Base-by-base conservation (phyloP, 352 stramenopile genomes). In the Globisporangium viniferum region DNA sequence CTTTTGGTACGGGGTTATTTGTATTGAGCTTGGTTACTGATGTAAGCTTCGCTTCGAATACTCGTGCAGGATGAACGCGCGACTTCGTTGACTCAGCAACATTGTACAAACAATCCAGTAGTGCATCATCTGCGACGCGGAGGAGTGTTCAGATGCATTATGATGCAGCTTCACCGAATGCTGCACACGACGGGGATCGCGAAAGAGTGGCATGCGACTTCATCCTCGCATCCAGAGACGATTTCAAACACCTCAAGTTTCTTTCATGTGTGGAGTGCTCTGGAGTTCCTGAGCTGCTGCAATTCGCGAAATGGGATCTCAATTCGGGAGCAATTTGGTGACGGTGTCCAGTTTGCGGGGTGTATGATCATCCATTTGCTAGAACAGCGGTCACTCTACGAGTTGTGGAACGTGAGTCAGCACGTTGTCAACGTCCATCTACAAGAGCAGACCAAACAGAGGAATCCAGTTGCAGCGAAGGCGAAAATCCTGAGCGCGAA, bases 251-350 rank as follows among this genome's bases (percentile, higher is more conserved):
- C 64, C 15, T 77, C 79, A 3, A 78, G 75, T 39, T 89, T 91
- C 35, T 91, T 82, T 51, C 73, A 86, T 44, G 82, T 91, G 1
- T 91, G 84, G 82, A 79, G 70, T 44, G 82, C 79, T 3, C 72
- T 92, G 22, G 82, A 92, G 65, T 92, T 88, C 63, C 58, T 89
- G 4, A 86, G 73, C 48, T 90, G 73, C 48, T 90, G 81, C 64
- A 74, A 70, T 20, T 41, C 71, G 66, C 27, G 58, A n/a, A 49
- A 64, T 62, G 24, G 66, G 9, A 51, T 75, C 39, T 66, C 74
- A 2, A 59, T 74, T 22, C 78, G 76, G 1, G 69, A 78, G 8
- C 74, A 76, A 33, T 91, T 86, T 54, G 82, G 81, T 7, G 82
- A 92, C 64, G 82, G 82, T 5, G 67, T 92, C 20, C 74, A 87